phyloP scores from a whole-genome alignment of 2,329 filamentous ascomycete species.

The Alternaria alternata region DNA sequence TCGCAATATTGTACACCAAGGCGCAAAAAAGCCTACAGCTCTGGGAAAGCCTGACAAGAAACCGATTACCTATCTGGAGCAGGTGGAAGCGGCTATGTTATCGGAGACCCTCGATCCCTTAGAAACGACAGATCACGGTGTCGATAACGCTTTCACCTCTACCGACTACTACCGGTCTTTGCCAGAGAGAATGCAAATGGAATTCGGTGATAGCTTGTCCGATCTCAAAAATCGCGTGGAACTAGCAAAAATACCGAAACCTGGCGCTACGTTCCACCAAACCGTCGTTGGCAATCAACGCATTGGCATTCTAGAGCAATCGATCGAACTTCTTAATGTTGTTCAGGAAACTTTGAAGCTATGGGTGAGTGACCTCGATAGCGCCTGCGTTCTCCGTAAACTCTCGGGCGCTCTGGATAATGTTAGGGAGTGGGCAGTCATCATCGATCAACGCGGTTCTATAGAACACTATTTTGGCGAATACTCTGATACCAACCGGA shows the following conservation, averaged over 20 bases:
- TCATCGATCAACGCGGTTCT: slow-evolving; percentile 9
- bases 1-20: too few relatives aligned
- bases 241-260: not conserved
- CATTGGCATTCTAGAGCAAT: slow-evolving; percentile 15
- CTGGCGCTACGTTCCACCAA: slow-evolving; percentile 24
- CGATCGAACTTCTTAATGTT: slow-evolving; percentile 20
- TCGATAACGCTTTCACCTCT: slow-evolving; percentile 37
- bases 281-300: slow-evolving; percentile 23
- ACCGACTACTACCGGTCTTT: slow-evolving; percentile 37
- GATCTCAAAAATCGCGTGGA: not conserved
- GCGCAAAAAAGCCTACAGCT: too few relatives aligned
- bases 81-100: slow-evolving; percentile 36
- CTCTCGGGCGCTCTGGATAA: slow-evolving; percentile 36
- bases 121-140: not conserved
- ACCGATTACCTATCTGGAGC: slow-evolving; percentile 25
- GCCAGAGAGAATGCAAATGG: slow-evolving; percentile 20
- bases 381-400: slow-evolving; percentile 33
- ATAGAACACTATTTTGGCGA: slow-evolving; percentile 8
- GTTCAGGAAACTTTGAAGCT: slow-evolving; percentile 28
- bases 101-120: not conserved
- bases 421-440: slow-evolving; percentile 14
- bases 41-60: too few relatives aligned
- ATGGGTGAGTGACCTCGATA: slow-evolving; percentile 33
- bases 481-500: slow-evolving; percentile 17
- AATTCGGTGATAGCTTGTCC: slow-evolving; percentile 8